Conservation (phyloP, 192 early-diverging fungal genomes). For the Entomortierella lignicola region DNA sequence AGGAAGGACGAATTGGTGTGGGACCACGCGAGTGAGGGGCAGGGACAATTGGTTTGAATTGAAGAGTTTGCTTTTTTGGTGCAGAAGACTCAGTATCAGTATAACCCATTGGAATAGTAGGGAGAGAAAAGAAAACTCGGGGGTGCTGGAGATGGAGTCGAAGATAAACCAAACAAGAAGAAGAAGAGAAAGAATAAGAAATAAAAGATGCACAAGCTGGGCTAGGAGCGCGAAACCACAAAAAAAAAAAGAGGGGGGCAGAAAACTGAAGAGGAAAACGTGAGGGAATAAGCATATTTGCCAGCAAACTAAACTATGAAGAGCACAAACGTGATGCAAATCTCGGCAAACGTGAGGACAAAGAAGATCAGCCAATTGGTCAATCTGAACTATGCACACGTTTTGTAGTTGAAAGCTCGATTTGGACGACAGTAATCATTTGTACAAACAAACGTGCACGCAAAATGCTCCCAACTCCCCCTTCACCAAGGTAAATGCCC, state of each 20-base stretch:
- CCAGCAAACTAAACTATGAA: constrained; percentile 6
- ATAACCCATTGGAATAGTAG: constrained; percentile 17
- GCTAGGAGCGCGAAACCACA: too few relatives aligned
- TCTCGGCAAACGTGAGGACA: constrained; percentile 34
- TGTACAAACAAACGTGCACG: background rate
- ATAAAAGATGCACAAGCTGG: too few relatives aligned
- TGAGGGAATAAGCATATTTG: background rate
- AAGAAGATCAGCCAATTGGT: constrained; percentile 30
- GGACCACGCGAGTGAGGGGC: constrained; percentile 30
- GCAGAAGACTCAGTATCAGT: constrained; percentile 18
- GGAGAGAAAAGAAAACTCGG: background rate
- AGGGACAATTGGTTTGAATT: constrained; percentile 30
- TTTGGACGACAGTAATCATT: constrained; percentile 13
- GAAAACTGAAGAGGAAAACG: background rate
- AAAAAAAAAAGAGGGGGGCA: background rate
- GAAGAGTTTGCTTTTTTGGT: constrained; percentile 10
- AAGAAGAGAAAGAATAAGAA: constrained; percentile 1
- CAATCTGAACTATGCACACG: constrained; percentile 31
- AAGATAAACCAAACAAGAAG: background rate
- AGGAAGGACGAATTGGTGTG: background rate
- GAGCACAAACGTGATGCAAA: constrained; percentile 41
- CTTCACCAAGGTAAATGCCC: background rate
- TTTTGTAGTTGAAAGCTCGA: constrained; percentile 8
- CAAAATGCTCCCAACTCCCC: background rate
- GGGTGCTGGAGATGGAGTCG: background rate